phyloP scores from a whole-genome alignment of 768 basidiomycete genomes.

The Tulasnella calospora region DNA sequence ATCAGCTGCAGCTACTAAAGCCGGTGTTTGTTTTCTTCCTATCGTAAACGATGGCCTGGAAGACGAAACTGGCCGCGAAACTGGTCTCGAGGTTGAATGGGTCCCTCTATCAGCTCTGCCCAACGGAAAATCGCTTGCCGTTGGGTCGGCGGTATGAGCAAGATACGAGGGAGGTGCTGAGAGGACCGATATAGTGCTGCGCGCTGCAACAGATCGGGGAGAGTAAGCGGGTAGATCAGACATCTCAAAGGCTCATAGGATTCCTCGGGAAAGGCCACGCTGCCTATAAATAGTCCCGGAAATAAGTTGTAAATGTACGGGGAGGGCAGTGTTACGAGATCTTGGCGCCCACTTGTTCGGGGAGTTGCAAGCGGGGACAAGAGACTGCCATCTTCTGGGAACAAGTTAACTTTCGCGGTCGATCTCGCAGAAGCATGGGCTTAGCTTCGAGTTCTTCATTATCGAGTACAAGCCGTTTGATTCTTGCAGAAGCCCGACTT shows the following conservation, averaged over 20 bases:
- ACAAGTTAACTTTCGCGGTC: not conserved
- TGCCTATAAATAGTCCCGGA: not conserved
- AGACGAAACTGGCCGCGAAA: not conserved
- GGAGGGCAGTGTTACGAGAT: not conserved
- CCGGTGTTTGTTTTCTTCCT: slow-evolving; percentile 13
- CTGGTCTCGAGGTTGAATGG: not conserved
- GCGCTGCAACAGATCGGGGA: not conserved
- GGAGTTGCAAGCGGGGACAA: not conserved
- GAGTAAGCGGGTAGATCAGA: not conserved
- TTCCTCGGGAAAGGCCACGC: not conserved
- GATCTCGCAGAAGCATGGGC: not conserved
- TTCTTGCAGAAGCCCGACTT: not conserved
- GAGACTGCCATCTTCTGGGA: not conserved
- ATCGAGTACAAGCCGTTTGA: not conserved
- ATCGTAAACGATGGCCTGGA: not conserved
- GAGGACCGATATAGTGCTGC: not conserved
- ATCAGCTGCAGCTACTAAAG: slow-evolving; percentile 13
- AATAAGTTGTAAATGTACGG: not conserved
- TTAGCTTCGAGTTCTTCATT: not conserved
- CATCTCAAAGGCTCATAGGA: not conserved
- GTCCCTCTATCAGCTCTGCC: not conserved
- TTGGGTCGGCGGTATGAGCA: not conserved
- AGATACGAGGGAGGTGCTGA: not conserved
- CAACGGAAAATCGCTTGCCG: not conserved
- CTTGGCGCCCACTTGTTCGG: not conserved